Evolutionary conservation across 345 rosid genomes (phyloP), one percentile per base, ranked within the genome.

Genomic region (Carallia brachiata): DNA sequence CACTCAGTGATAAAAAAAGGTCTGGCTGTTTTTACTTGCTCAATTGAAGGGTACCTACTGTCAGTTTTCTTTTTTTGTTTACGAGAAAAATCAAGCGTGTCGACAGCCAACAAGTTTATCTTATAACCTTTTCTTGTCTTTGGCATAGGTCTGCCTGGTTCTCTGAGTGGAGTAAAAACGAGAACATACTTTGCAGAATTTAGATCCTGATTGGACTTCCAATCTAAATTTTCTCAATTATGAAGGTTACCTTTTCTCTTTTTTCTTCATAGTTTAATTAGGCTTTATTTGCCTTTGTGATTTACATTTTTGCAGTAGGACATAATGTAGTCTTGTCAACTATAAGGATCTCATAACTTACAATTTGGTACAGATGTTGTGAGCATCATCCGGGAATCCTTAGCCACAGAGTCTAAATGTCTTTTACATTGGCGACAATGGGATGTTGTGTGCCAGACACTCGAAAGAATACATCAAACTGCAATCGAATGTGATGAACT

Each of bases 141-240:
- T 67, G 73, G 62, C 74, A 62, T 77, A 94, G 97, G 78, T 78
- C 72, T 80, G 39, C 77, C 15, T 88, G 97, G 95, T 85, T 73
- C 62, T 62, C 66, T 52, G 79, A 74, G 39, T 95, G 97, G 96
- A 82, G 70, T 40, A 50, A 77, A 80, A 77, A 73, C 75, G 81
- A 17, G 69, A 57, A 61, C 78, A 77, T 52, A 66, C 82, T 54
- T 52, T 78, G 17, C 82, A 71, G 70, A 71, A 63, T 40, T 75
- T 84, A 57, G 73, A 74, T 61, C 57, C 71, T 55, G 82, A 78
- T 71, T 68, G 60, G 76, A 72, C 67, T 73, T 53, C 78, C 60
- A 73, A 79, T 44, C 69, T 79, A 53, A n/a, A 44, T 72, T 78
- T 71, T 69, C 73, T 77, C 59, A 68, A 60, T 62, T 58, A 54